phyloP scores from a whole-genome alignment of 2,329 filamentous ascomycete species.

The Beauveria scarabaeidicola region DNA sequence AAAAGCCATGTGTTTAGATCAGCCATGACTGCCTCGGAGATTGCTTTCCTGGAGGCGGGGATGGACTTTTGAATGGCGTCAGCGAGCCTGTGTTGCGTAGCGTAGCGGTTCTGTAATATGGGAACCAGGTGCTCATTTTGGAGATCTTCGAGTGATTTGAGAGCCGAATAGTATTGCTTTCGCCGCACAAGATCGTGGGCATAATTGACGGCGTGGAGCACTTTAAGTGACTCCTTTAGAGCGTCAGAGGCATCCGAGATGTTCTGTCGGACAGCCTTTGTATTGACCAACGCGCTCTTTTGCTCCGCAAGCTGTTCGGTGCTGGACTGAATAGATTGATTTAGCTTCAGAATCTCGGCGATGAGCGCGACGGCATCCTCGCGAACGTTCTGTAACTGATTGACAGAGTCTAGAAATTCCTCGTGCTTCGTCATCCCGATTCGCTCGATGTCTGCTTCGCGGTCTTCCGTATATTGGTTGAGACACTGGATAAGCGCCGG shows the following conservation, averaged over 20 bases:
- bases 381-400: conserved; percentile 83
- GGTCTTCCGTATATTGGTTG: conserved; percentile 68
- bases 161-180: conserved; percentile 91
- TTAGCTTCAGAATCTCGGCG: conserved; percentile 82
- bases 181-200: conserved; percentile 85
- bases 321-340: conserved; percentile 89
- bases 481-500: conserved; percentile 64
- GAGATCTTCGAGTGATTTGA: conserved; percentile 88
- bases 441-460: conserved; percentile 84
- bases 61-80: conserved; percentile 95
- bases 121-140: conserved; percentile 85
- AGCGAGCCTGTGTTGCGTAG: conserved; percentile 89
- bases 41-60: conserved; percentile 81
- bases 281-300: conserved; percentile 90
- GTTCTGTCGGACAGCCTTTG: conserved; percentile 84
- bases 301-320: conserved; percentile 91
- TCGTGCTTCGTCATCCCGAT: conserved; percentile 96
- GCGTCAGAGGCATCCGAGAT: conserved; percentile 88
- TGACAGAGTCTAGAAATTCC: conserved; percentile 89
- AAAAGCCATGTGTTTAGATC: conserved; percentile 97
- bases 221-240: conserved; percentile 82
- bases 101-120: conserved; percentile 69
- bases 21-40: conserved; percentile 93
- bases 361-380: conserved; percentile 86
- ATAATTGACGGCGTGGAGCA: conserved; percentile 85